These are phyloP conservation scores for Knoxdaviesia proteae DNA, from an alignment of 2,329 filamentous ascomycete genomes.

Conservation along the genomic window DNA sequence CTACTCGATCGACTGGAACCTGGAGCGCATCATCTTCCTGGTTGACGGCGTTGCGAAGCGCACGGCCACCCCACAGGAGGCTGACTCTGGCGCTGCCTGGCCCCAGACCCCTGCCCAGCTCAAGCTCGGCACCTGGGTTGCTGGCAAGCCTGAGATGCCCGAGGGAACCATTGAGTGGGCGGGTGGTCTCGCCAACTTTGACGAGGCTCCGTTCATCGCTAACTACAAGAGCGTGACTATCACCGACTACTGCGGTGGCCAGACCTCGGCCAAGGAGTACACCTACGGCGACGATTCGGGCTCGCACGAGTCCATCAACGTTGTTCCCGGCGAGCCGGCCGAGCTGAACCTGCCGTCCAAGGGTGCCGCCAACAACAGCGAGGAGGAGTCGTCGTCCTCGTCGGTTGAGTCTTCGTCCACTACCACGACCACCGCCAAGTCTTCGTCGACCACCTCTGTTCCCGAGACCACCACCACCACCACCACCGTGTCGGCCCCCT, in stretches of 20 bases:
- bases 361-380: no score
- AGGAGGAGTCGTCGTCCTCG: neutral
- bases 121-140: slow-evolving; percentile 38
- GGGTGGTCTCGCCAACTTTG: slow-evolving; percentile 39
- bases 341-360: no score
- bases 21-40: slow-evolving; percentile 34
- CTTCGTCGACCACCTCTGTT: slow-evolving; percentile 1
- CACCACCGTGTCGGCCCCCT: neutral
- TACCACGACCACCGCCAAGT: slow-evolving; percentile 9
- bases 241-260: slow-evolving; percentile 30
- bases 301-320: slow-evolving; percentile 27
- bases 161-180: slow-evolving; percentile 46
- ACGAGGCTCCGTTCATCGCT: slow-evolving; percentile 28
- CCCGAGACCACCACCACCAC: neutral
- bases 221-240: slow-evolving; percentile 36
- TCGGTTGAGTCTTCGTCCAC: slow-evolving; percentile 3
- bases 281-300: slow-evolving; percentile 27
- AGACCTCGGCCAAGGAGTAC: slow-evolving; percentile 23
- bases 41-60: slow-evolving; percentile 29
- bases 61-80: slow-evolving; percentile 24
- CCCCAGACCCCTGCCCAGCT: slow-evolving; percentile 51
- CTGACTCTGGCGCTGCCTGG: slow-evolving; percentile 21
- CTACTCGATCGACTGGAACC: slow-evolving; percentile 49
- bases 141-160: slow-evolving; percentile 23
- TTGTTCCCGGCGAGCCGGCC: slow-evolving; percentile 17